A percentile compares a stretch with the other conserved stretches of the same genome.
Conservation (phyloP, 2,329 filamentous ascomycete species). For the Penicillium capsulatum region DNA sequence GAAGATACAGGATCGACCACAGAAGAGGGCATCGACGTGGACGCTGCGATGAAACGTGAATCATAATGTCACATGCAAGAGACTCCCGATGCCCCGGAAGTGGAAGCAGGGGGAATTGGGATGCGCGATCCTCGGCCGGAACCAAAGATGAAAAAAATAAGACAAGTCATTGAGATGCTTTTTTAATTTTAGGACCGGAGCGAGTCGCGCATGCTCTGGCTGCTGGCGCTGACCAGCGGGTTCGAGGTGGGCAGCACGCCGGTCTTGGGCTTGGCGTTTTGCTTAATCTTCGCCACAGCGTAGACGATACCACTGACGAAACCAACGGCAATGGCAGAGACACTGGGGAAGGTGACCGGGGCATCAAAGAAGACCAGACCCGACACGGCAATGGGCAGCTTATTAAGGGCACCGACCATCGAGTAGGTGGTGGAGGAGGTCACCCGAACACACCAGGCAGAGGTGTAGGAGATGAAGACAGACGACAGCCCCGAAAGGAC, state of each 20-base stretch:
- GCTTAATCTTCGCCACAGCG: constrained; percentile 77
- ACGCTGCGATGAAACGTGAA: constrained; percentile 27
- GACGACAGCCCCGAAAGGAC: constrained; percentile 87
- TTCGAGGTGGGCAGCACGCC: constrained; percentile 63
- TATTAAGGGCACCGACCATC: constrained; percentile 97
- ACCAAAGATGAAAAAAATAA: constrained; percentile 5
- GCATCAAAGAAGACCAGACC: constrained; percentile 94
- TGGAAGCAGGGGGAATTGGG: neutral
- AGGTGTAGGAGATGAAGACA: constrained; percentile 99
- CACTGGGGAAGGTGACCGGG: constrained; percentile 84
- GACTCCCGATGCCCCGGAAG: constrained; percentile 1
- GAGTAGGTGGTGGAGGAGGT: constrained; percentile 97
- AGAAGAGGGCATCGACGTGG: constrained; percentile 12
- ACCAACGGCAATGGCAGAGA: constrained; percentile 84
- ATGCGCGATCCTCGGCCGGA: neutral
- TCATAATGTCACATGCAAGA: constrained; percentile 28
- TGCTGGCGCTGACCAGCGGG: constrained; percentile 80
- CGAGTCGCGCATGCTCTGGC: constrained; percentile 82
- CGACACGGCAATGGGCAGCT: constrained; percentile 88
- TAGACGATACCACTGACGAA: constrained; percentile 93
- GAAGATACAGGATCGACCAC: constrained; percentile 14
- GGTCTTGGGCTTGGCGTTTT: constrained; percentile 63
- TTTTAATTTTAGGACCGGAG: constrained; percentile 58
- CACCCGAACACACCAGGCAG: constrained; percentile 96
- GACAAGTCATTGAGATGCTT: constrained; percentile 5